These are phyloP conservation scores for Cladobotryum protrusum DNA, from an alignment of 2,329 filamentous ascomycete species.

Conservation along the genomic window DNA sequence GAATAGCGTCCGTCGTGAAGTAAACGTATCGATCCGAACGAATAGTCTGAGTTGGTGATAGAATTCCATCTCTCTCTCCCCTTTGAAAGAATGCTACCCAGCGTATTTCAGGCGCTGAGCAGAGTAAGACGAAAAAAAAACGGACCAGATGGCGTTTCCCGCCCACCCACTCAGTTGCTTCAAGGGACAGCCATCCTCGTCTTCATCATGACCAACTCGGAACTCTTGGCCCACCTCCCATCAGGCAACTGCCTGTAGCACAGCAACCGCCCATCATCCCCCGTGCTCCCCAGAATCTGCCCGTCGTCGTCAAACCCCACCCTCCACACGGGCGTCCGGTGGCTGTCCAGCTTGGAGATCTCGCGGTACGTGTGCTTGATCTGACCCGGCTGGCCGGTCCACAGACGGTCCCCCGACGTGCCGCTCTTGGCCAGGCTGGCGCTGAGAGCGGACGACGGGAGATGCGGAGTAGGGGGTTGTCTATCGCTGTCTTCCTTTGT, in stretches of 20 bases:
- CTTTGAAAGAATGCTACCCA: too few relatives aligned
- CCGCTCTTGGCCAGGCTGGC: constrained; percentile 48
- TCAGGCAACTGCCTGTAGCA: constrained; percentile 56
- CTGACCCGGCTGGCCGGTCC: constrained; percentile 56
- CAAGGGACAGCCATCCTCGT: constrained; percentile 44
- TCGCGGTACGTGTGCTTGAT: constrained; percentile 58
- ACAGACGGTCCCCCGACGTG: constrained; percentile 40
- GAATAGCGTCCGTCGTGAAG: too few relatives aligned
- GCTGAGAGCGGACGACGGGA: constrained; percentile 41
- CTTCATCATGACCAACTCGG: constrained; percentile 53
- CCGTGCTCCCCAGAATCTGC: constrained; percentile 67
- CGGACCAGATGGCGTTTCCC: neutral
- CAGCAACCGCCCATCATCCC: constrained; percentile 64
- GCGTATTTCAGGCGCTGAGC: too few relatives aligned
- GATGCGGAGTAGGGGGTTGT: constrained; percentile 23
- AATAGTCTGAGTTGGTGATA: too few relatives aligned
- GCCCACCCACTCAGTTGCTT: too few relatives aligned
- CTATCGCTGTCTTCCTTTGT: constrained; percentile 4
- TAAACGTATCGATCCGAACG: too few relatives aligned
- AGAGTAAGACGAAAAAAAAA: neutral
- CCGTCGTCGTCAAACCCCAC: constrained; percentile 65
- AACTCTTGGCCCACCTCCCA: constrained; percentile 54
- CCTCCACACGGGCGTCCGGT: constrained; percentile 68
- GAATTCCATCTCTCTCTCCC: too few relatives aligned
- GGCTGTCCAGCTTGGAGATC: constrained; percentile 59